Percentiles rank a stretch among this genome's conserved stretches.
phyloP scores from a whole-genome alignment of 2,329 filamentous ascomycete species.

The Aspergillus candidus region DNA sequence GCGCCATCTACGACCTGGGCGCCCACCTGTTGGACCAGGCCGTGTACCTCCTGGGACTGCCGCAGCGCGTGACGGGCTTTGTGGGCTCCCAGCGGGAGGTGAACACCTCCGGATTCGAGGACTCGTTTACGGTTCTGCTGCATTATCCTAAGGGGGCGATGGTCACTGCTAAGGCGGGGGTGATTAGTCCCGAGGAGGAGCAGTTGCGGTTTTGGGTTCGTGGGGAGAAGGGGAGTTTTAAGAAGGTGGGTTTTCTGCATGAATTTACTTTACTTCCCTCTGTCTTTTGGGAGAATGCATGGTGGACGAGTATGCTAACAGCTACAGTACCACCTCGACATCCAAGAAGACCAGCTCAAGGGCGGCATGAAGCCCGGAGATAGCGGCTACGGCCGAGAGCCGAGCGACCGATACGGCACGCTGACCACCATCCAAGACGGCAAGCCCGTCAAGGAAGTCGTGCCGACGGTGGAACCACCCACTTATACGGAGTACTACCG shows the following conservation, averaged over 20 bases:
- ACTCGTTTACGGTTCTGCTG: conserved; percentile 56
- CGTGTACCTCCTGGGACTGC: conserved; percentile 64
- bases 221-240: conserved; percentile 67
- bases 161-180: conserved; percentile 63
- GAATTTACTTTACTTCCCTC: too few relatives aligned
- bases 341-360: conserved; percentile 69
- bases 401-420: conserved; percentile 51
- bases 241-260: conserved; percentile 63
- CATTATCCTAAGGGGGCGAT: conserved; percentile 59
- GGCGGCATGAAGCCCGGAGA: conserved; percentile 57
- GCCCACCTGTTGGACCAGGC: conserved; percentile 72
- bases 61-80: conserved; percentile 60
- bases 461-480: conserved; percentile 56
- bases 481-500: conserved; percentile 67
- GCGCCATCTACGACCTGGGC: conserved; percentile 67
- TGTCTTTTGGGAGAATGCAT: too few relatives aligned
- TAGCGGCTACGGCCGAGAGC: conserved; percentile 59
- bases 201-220: conserved; percentile 74
- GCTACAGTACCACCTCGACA: conserved; percentile 53
- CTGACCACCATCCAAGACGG: conserved; percentile 53
- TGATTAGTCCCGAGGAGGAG: conserved; percentile 61
- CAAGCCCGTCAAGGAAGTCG: conserved; percentile 45
- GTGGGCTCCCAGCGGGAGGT: conserved; percentile 60
- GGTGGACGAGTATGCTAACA: too few relatives aligned
- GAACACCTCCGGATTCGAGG: conserved; percentile 46